Conservation (phyloP, 2,329 filamentous ascomycete species). For the Aspergillus novofumigatus region DNA sequence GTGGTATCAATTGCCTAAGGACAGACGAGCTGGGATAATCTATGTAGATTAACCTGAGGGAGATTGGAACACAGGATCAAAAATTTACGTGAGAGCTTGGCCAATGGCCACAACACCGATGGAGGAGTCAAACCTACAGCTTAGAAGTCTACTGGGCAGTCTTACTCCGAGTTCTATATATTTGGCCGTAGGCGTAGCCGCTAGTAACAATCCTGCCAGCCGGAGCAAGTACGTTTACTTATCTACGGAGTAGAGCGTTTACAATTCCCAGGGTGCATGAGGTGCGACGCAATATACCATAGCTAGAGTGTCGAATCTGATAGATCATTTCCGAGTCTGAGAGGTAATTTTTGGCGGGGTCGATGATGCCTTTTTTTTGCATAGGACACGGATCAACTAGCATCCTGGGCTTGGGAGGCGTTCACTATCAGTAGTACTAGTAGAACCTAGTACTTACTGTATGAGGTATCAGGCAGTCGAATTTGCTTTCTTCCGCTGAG, state of each 20-base stretch:
- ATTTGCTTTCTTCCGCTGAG: too few relatives aligned
- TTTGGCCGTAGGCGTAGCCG: not conserved
- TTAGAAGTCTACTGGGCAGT: too few relatives aligned
- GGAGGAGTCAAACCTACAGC: not conserved
- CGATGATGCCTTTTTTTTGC: not conserved
- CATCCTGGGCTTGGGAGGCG: not conserved
- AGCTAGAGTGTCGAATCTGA: not conserved
- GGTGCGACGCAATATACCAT: not conserved
- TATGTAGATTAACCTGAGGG: not conserved
- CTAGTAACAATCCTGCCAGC: not conserved
- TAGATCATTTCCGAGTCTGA: not conserved
- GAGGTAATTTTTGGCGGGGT: not conserved
- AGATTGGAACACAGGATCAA: not conserved
- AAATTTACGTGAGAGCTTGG: not conserved
- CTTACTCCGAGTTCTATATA: not conserved
- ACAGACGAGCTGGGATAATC: not conserved
- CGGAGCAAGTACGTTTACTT: not conserved
- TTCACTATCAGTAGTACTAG: too few relatives aligned
- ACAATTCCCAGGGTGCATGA: not conserved
- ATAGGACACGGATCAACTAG: not conserved
- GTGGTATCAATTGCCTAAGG: not conserved
- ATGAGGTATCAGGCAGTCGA: too few relatives aligned
- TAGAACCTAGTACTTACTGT: too few relatives aligned
- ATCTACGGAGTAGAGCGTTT: too few relatives aligned
- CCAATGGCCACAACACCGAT: not conserved